These are phyloP conservation scores for Arachis hypogaea DNA, from an alignment of 306 rosid genomes.

Conservation along the genomic window DNA sequence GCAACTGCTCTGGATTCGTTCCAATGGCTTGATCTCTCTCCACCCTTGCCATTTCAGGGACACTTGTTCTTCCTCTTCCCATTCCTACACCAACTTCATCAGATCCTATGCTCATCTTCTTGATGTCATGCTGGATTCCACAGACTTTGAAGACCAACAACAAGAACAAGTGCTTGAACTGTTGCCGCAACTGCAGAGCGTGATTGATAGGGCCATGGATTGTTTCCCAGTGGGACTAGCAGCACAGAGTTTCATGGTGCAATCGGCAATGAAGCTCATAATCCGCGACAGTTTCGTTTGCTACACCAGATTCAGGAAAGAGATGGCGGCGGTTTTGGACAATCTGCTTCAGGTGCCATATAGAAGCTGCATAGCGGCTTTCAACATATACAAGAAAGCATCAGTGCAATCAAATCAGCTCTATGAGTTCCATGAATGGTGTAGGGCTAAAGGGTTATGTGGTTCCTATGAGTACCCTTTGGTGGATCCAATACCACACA, in stretches of 20 bases:
- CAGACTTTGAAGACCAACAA: not conserved
- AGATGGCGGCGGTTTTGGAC: slow-evolving; percentile 58
- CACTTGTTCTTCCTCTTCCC: slow-evolving; percentile 23
- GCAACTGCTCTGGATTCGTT: slow-evolving; percentile 56
- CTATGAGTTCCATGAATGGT: slow-evolving; percentile 63
- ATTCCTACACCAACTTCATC: slow-evolving; percentile 53
- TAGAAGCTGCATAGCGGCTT: slow-evolving; percentile 51
- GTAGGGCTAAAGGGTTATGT: slow-evolving; percentile 56
- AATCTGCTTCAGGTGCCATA: slow-evolving; percentile 69
- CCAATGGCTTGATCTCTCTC: slow-evolving; percentile 64
- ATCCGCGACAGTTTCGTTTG: slow-evolving; percentile 64
- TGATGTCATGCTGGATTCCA: slow-evolving; percentile 46
- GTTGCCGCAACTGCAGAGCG: slow-evolving; percentile 64
- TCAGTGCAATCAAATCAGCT: slow-evolving; percentile 60
- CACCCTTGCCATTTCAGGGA: slow-evolving; percentile 61
- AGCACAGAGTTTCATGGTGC: slow-evolving; percentile 46
- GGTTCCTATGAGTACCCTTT: slow-evolving; percentile 62
- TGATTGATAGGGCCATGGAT: slow-evolving; percentile 68
- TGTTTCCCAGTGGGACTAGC: slow-evolving; percentile 60
- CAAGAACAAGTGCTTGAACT: slow-evolving; percentile 47
- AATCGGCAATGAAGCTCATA: slow-evolving; percentile 58
- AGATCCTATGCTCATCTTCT: slow-evolving; percentile 64
- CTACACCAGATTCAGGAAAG: slow-evolving; percentile 46
- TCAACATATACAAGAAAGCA: slow-evolving; percentile 67
- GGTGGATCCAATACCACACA: slow-evolving; percentile 56